A percentile compares a stretch with the other conserved stretches of the same genome.
Conservation (phyloP, 164 flowering plant species). For the Liriodendron chinense region DNA sequence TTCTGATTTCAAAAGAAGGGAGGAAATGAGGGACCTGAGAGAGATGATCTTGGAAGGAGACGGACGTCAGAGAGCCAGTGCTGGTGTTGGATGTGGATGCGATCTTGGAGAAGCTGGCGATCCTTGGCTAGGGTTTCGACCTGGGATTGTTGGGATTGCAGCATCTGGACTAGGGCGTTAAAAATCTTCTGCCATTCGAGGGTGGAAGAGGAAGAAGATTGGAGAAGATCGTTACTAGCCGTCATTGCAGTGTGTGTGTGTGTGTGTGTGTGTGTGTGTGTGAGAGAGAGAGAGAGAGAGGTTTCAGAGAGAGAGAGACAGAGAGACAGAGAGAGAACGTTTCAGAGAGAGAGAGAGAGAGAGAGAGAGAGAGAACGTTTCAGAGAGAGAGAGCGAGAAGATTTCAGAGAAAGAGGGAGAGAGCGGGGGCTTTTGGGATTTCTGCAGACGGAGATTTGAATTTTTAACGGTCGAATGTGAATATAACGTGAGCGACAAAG, state of each 20-base stretch:
- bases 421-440: no score
- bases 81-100: constrained; percentile 36
- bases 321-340: no score
- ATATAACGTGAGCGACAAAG: no score
- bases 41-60: constrained; percentile 34
- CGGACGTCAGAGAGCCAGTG: constrained; percentile 45
- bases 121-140: constrained; percentile 40
- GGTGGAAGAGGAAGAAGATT: constrained; percentile 18
- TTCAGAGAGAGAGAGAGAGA: no score
- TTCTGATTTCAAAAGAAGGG: neutral
- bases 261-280: no score
- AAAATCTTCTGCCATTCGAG: constrained; percentile 41
- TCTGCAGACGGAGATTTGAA: no score
- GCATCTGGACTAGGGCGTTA: constrained; percentile 29
- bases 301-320: no score
- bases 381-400: no score
- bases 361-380: no score
- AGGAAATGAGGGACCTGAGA: constrained; percentile 32
- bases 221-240: constrained; percentile 4
- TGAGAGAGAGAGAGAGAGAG: neutral
- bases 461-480: no score
- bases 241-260: no score
- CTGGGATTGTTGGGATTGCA: constrained; percentile 41
- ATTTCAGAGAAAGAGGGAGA: no score
- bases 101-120: constrained; percentile 40